Evolutionary conservation across 441 rosid species (phyloP), one percentile per base, ranked within the genome.

Genomic region (Populus tomentosa): DNA sequence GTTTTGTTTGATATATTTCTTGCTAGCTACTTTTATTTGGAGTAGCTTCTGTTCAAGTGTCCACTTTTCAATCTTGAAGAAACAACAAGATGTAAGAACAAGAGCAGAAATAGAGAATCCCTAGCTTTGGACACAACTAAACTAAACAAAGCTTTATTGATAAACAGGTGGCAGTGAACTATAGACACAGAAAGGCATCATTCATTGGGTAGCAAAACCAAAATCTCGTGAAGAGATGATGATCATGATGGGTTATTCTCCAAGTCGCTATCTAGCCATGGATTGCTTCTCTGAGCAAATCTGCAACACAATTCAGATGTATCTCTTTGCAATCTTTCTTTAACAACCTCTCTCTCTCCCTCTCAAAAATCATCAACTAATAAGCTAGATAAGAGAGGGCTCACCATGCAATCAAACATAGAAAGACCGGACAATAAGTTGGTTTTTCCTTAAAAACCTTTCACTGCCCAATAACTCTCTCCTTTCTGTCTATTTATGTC

Each of bases 221-320:
- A 83, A 79, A 80, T 85, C 88, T 88, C 89, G 85, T 85, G 90
- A 86, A 83, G 89, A 82, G 78, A 66, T 69, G 85, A 83, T 79
- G 87, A 87, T 83, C 84, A 87, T 85, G 91, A 87, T 85, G 89
- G 87, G 84, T 89, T 90, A 88, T 87, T 90, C 95, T 89, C 84
- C 81, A 85, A 82, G 91, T 90, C 95, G 71, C 92, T 90, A 80
- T 89, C 92, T 79, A 70, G 77, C 80, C 82, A 82, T 85, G 89
- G 89, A 87, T 89, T 80, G 81, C 86, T 85, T 81, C 77, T 82
- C 87, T 85, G 86, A 80, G 83, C 78, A 85, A 80, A 70, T 78
- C 87, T 86, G 85, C 78, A 71, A 79, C 76, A 70, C 65, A 84
- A 79, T 80, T 79, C 82, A 79, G 82, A 83, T 72, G 71, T 77